A percentile compares a stretch with the other conserved stretches of the same genome.
phyloP scores from a whole-genome alignment of 2,329 filamentous ascomycete species.

The Periglandula ipomoeae region DNA sequence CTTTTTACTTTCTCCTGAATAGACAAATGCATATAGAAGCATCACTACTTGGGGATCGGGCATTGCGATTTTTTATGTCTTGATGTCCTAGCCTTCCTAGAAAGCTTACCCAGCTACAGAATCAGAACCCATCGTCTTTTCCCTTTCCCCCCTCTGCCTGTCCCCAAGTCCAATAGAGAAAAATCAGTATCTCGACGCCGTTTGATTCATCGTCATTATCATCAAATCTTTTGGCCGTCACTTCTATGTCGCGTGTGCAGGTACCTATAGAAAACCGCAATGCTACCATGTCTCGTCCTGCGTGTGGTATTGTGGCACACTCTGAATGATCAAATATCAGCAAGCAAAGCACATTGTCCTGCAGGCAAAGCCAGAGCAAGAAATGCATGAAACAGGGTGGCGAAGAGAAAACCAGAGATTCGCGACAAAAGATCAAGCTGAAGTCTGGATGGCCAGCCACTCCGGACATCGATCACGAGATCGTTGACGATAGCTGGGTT shows the following conservation, averaged over 20 bases:
- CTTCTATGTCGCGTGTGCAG: slow-evolving; percentile 7
- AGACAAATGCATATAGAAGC: slow-evolving; percentile 3
- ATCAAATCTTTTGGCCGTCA: slow-evolving; percentile 10
- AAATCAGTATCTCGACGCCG: slow-evolving; percentile 4
- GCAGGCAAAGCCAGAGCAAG: not conserved
- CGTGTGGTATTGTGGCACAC: not conserved
- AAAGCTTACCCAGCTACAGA: not conserved
- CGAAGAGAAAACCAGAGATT: not conserved
- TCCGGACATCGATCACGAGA: not conserved
- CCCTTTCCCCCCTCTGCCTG: not conserved
- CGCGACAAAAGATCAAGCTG: not conserved
- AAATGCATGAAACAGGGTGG: not conserved
- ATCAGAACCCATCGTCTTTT: not conserved
- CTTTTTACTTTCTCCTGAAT: not conserved
- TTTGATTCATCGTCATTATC: slow-evolving; percentile 11
- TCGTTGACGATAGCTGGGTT: not conserved
- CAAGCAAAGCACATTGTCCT: not conserved
- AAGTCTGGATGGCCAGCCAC: slow-evolving; percentile 7
- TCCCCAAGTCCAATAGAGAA: slow-evolving; percentile 1
- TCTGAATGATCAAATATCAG: slow-evolving; percentile 1
- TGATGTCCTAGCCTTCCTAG: not conserved
- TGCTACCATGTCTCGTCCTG: slow-evolving; percentile 1
- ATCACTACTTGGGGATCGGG: not conserved
- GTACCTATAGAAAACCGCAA: slow-evolving; percentile 7
- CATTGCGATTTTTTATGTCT: not conserved